Evolutionary conservation across 2,329 filamentous ascomycete species (phyloP), one percentile per base, ranked within the genome.

Genomic region (Tolypocladium ophioglossoides): DNA sequence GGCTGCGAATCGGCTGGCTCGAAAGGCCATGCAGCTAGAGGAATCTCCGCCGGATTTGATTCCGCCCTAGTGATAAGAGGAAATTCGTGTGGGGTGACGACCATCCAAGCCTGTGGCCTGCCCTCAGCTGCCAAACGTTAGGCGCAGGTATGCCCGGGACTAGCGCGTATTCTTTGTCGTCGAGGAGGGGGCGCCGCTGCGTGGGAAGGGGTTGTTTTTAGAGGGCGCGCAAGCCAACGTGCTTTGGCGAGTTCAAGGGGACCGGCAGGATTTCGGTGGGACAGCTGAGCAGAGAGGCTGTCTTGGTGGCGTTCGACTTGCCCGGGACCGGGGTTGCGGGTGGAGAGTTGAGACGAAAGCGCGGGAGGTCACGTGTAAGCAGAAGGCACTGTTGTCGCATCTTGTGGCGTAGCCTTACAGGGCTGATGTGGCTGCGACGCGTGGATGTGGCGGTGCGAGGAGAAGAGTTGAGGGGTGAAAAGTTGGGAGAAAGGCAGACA

Each of bases 341-440:
- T 46, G 46, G 70, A 55, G 10, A 16, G 9, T 8, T 22, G 39
- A 7, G 8, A 30, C 7, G 8, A 3, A 30, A 30, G 44, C 18
- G 44, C 27, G n/a, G 24, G 24, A 30, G 22, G 20, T 38, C 18
- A n/a, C 37, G 37, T n/a, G 37, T 7, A 38, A 5, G 37, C 7
- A 38, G 3, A 38, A 6, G 37, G 18, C 37, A 18, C 37, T n/a
- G n/a, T n/a, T n/a, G n/a, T n/a, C n/a, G 18, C 18, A 16, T n/a
- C 32, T 14, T n/a, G 32, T 34, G 32, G 37, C 37, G 37, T 38
- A 50, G 48, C 34, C 48, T 50, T 38, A 39, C 22, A 14, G 48
- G 48, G 34, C 48, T n/a, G 48, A 27, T 27, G 20, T 32, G 48
- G n/a, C 48, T 18, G 14, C 10, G 40, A 27, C 22, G 4, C 24